These are phyloP conservation scores for Diaporthe longicolla DNA, from an alignment of 2,329 filamentous ascomycete species.

Conservation along the genomic window DNA sequence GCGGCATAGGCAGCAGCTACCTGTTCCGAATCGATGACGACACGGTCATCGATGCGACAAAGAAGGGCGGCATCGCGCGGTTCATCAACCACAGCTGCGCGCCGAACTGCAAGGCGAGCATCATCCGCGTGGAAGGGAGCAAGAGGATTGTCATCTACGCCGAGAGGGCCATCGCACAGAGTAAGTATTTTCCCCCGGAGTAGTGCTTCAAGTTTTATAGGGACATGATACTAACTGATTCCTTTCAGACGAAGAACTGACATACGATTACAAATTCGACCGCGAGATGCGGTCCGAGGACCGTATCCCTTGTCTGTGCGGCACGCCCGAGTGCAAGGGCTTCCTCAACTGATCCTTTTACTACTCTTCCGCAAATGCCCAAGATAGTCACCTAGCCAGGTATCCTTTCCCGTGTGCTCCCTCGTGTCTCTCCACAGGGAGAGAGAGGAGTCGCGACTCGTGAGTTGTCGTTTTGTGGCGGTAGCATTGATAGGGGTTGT, in stretches of 20 bases:
- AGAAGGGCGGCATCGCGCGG: slow-evolving; percentile 96
- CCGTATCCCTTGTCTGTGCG: slow-evolving; percentile 96
- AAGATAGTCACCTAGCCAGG: slow-evolving; percentile 1
- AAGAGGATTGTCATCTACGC: slow-evolving; percentile 99
- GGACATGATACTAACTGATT: slow-evolving; percentile 45
- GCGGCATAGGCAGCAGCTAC: slow-evolving; percentile 97
- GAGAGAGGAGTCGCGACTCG: neutral
- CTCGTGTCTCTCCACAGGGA: neutral
- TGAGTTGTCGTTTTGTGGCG: neutral
- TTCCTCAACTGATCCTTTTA: slow-evolving; percentile 86
- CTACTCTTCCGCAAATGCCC: neutral
- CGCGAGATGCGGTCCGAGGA: slow-evolving; percentile 95
- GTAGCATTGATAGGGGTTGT: slow-evolving; percentile 23
- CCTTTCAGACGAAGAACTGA: slow-evolving; percentile 91
- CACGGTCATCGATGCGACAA: slow-evolving; percentile 97
- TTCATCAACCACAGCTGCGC: slow-evolving; percentile 99
- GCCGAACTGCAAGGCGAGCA: slow-evolving; percentile 98
- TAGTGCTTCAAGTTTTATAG: neutral
- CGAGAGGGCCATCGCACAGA: slow-evolving; percentile 91
- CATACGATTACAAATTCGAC: slow-evolving; percentile 99
- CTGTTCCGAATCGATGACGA: slow-evolving; percentile 98
- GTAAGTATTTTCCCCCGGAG: slow-evolving; percentile 67
- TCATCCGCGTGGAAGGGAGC: slow-evolving; percentile 98
- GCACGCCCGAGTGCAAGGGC: slow-evolving; percentile 95
- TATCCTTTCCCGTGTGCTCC: neutral